A percentile compares a stretch with the other conserved stretches of the same genome.
Evolutionary conservation across 495 filamentous ascomycete genomes (phyloP).

Genomic region (Hypoxylon cercidicola): DNA sequence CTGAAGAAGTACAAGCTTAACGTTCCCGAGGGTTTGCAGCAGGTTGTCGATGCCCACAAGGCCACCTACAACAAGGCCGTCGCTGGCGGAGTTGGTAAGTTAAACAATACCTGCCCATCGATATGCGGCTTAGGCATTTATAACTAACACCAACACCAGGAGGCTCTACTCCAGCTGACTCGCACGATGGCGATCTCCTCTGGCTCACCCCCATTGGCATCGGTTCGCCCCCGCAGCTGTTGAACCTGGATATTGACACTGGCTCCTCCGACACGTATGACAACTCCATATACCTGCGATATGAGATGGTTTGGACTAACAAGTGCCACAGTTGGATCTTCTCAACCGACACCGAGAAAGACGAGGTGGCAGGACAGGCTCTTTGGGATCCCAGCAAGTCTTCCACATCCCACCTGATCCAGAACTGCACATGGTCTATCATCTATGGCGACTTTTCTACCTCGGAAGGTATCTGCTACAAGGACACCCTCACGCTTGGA

Average conservation of each 20-base stretch:
- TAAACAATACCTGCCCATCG: not conserved
- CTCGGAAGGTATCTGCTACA: constrained; percentile 51
- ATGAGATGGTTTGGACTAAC: constrained; percentile 15
- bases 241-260: constrained; percentile 77
- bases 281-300: constrained; percentile 36
- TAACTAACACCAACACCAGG: constrained; percentile 29
- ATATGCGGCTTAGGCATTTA: not conserved
- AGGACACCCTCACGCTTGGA: constrained; percentile 50
- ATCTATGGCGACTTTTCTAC: constrained; percentile 69
- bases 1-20: constrained; percentile 46
- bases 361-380: constrained; percentile 52
- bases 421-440: constrained; percentile 71
- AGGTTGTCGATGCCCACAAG: constrained; percentile 43
- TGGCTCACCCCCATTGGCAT: constrained; percentile 73
- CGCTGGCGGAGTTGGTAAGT: constrained; percentile 24
- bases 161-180: constrained; percentile 27
- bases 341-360: constrained; percentile 66
- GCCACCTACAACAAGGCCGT: constrained; percentile 24
- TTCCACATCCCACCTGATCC: constrained; percentile 63
- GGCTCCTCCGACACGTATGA: constrained; percentile 79
- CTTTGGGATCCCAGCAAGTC: constrained; percentile 69
- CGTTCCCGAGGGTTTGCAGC: constrained; percentile 40
- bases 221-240: constrained; percentile 73
- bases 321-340: constrained; percentile 61
- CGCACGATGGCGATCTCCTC: constrained; percentile 61